A percentile compares a stretch with the other conserved stretches of the same genome.
Conservation (phyloP, 202 grass and related monocot genomes). For the Eragrostis tef region DNA sequence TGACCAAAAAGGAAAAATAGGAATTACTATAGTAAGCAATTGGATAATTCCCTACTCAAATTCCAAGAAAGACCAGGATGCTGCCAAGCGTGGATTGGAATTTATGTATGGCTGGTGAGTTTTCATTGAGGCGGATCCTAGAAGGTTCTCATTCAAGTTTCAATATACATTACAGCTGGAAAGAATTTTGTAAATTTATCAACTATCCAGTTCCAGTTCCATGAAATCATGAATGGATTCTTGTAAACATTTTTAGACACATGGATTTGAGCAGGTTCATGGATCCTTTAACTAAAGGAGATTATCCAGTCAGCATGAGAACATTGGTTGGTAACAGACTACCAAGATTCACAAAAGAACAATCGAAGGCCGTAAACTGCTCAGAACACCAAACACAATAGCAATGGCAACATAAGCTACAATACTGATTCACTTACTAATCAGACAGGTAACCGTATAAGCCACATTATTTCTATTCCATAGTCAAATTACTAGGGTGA, state of each 20-base stretch:
- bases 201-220: background rate
- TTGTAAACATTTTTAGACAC: background rate
- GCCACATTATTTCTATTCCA: background rate
- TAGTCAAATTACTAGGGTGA: conserved; percentile 19
- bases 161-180: background rate
- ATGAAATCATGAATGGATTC: conserved; percentile 3
- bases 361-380: conserved; percentile 62
- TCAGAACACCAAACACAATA: conserved; percentile 39
- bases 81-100: conserved; percentile 62
- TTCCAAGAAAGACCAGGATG: conserved; percentile 60
- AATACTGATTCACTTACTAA: conserved; percentile 63
- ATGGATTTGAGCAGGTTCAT: conserved; percentile 67
- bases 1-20: conserved; percentile 67
- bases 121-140: conserved; percentile 10
- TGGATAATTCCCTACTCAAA: conserved; percentile 72
- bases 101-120: conserved; percentile 95
- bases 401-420: conserved; percentile 58
- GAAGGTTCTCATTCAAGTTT: conserved; percentile 26
- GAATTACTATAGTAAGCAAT: conserved; percentile 66
- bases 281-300: conserved; percentile 75
- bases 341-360: conserved; percentile 64
- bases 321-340: conserved; percentile 65
- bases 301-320: conserved; percentile 73
- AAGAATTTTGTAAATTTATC: background rate
- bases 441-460: conserved; percentile 58